Conservation (phyloP, 768 basidiomycete genomes). For the Royoungia palumana region DNA sequence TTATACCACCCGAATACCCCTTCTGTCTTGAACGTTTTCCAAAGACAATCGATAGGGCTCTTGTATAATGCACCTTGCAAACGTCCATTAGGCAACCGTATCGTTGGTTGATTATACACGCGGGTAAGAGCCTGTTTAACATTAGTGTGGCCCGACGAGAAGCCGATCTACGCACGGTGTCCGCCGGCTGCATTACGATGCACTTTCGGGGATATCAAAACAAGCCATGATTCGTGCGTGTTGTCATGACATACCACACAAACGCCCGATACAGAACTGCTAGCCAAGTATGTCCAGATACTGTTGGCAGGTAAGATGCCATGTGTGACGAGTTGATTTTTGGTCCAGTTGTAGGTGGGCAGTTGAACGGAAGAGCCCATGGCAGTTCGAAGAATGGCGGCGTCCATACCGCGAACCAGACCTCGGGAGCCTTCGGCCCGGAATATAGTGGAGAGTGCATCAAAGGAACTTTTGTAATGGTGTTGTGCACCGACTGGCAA, state of each 20-base stretch:
- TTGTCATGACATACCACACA: slow-evolving; percentile 70
- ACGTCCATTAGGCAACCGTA: slow-evolving; percentile 64
- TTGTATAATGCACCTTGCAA: slow-evolving; percentile 76
- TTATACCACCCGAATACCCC: slow-evolving; percentile 96
- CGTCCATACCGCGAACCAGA: slow-evolving; percentile 86
- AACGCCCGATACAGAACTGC: slow-evolving; percentile 84
- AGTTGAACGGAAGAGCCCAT: slow-evolving; percentile 97
- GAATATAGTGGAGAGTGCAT: slow-evolving; percentile 81
- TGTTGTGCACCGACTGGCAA: slow-evolving; percentile 95
- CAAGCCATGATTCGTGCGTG: slow-evolving; percentile 1
- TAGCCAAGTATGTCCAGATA: slow-evolving; percentile 82
- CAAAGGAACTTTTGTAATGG: slow-evolving; percentile 78
- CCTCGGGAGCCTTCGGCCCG: slow-evolving; percentile 75
- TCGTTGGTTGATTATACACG: slow-evolving; percentile 94
- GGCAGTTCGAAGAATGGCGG: slow-evolving; percentile 88
- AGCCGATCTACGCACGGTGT: slow-evolving; percentile 56
- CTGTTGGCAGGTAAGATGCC: slow-evolving; percentile 73
- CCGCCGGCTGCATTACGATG: slow-evolving; percentile 91
- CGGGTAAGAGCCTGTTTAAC: slow-evolving; percentile 71
- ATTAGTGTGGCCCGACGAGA: background rate
- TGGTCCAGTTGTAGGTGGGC: slow-evolving; percentile 93
- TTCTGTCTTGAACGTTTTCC: slow-evolving; percentile 91
- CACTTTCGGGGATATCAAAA: slow-evolving; percentile 44
- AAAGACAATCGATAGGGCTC: slow-evolving; percentile 93
- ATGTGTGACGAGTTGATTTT: slow-evolving; percentile 66